Conservation (phyloP, 306 rosid genomes). For the Pyrus bretschneideri region DNA sequence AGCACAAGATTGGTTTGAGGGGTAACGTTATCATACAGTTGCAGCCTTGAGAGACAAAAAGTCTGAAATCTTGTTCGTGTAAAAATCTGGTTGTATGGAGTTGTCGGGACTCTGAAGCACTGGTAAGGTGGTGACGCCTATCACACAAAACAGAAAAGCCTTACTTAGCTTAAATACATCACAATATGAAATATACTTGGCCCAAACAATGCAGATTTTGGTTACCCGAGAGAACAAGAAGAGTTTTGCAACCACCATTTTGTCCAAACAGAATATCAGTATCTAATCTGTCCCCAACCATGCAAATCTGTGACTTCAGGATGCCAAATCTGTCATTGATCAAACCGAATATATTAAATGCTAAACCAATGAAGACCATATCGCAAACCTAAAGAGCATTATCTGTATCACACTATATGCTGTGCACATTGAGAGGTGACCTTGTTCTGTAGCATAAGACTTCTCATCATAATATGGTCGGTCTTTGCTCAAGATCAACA, state of each 20-base stretch:
- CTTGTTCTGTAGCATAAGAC: background rate
- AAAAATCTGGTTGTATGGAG: constrained; percentile 82
- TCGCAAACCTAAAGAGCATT: background rate
- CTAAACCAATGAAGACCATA: background rate
- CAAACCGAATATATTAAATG: background rate
- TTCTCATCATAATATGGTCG: background rate
- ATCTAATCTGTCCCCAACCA: constrained; percentile 98
- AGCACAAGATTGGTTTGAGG: background rate
- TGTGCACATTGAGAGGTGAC: background rate
- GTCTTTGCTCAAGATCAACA: background rate
- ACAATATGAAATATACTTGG: background rate
- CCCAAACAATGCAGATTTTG: background rate
- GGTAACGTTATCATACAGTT: constrained; percentile 38
- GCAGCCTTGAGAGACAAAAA: constrained; percentile 73
- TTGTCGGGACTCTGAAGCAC: constrained; percentile 76
- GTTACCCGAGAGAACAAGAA: constrained; percentile 78
- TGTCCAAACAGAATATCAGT: constrained; percentile 95
- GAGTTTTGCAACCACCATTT: constrained; percentile 96
- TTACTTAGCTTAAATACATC: background rate
- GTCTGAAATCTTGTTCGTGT: constrained; percentile 81
- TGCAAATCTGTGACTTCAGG: constrained; percentile 82
- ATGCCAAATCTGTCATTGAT: constrained; percentile 69
- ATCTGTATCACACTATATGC: background rate
- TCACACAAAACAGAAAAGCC: background rate
- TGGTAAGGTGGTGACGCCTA: constrained; percentile 62